Base-by-base conservation (phyloP, 768 basidiomycete genomes). In the Boletus patriciae region DNA sequence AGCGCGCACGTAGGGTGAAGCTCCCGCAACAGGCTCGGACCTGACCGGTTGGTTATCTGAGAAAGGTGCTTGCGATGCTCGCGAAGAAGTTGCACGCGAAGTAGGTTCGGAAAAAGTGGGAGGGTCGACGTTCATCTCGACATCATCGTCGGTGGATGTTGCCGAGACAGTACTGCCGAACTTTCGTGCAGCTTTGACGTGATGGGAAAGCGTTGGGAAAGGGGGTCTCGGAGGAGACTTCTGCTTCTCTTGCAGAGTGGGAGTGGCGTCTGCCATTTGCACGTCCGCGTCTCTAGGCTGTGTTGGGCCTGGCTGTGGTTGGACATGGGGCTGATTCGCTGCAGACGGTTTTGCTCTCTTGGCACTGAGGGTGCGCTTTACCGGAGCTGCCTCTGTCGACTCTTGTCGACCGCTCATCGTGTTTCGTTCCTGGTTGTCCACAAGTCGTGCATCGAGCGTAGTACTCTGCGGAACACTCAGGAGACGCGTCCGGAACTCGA, bases 91-190 rank as follows among this genome's bases (percentile, higher is more conserved):
- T 10, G 25, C 23, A 15, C 29, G 38, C 9, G 53, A 34, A 3
- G 52, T 49, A 45, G 38, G 23, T 34, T 16, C 52, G 29, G 41
- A 37, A 31, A 13, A 15, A 36, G 37, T 3, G 9, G 31, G 33
- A 43, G 52, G 19, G 27, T 64, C 62, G 40, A 56, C 25, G 1
- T 38, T 23, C 66, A 66, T 66, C 34, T 58, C 56, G 33, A 54
- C 54, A 12, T 62, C 60, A 21, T 62, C 57, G 6, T 55, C 47
- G n/a, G 52, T 8, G 13, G 55, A 31, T 19, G 25, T 58, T 33
- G 31, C 10, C 1, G 48, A 21, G 52, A 49, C 38, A 12, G 23
- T 33, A 25, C 7, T 7, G 11, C 2, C 18, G 3, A n/a, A 23
- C 31, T 48, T 57, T 38, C 38, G 58, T 34, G 41, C 49, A 31